Evolutionary conservation across 2,329 filamentous ascomycete genomes (phyloP).

Genomic region (Paecilomyces sp.): DNA sequence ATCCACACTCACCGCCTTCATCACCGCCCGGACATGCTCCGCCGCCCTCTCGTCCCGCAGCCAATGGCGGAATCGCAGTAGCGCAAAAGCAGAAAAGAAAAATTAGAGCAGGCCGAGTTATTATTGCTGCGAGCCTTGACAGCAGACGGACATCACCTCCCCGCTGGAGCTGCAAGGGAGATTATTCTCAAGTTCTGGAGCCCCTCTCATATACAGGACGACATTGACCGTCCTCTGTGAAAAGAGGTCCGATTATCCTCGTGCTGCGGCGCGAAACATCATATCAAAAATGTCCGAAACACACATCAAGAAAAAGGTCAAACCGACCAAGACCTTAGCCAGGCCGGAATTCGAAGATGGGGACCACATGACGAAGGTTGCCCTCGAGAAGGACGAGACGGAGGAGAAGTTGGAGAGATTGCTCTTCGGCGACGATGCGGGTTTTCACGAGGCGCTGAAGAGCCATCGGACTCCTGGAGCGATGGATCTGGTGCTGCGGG

Average conservation of each 20-base stretch:
- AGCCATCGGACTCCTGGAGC: slow-evolving; percentile 40
- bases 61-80: neutral
- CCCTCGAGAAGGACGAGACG: slow-evolving; percentile 65
- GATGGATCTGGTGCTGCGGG: slow-evolving; percentile 28
- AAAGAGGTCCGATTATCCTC: neutral
- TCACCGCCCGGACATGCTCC: neutral
- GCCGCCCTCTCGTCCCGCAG: neutral
- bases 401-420: slow-evolving; percentile 82
- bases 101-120: neutral
- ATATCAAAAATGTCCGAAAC: neutral
- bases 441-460: slow-evolving; percentile 70
- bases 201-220: neutral
- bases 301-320: neutral
- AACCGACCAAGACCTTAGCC: neutral
- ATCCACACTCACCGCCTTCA: neutral
- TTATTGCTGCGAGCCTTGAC: neutral
- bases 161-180: neutral
- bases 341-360: neutral
- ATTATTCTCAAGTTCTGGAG: neutral
- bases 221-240: neutral
- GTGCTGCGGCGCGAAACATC: neutral
- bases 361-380: slow-evolving; percentile 14
- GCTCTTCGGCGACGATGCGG: slow-evolving; percentile 80
- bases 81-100: neutral
- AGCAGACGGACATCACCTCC: neutral